A percentile compares a stretch with the other conserved stretches of the same genome.
phyloP scores from a whole-genome alignment of 345 rosid genomes.

The Rhizophora apiculata region DNA sequence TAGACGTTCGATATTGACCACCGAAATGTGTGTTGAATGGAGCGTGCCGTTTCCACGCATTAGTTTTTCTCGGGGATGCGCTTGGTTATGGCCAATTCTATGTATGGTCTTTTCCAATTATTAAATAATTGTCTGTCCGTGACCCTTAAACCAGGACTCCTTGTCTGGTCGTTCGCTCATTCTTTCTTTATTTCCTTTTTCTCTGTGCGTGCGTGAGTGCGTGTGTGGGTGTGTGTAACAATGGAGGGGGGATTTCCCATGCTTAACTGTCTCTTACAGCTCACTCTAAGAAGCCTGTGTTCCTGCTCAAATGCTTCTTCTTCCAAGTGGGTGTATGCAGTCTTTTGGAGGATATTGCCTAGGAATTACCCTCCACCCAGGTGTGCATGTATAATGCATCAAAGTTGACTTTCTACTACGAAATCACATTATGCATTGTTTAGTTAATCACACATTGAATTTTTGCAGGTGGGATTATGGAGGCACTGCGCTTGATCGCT shows the following conservation, averaged over 20 bases:
- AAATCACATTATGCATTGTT: no score
- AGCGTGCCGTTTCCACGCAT: conserved; percentile 20
- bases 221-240: conserved; percentile 3
- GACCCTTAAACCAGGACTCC: conserved; percentile 16
- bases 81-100: conserved; percentile 11
- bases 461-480: conserved; percentile 73
- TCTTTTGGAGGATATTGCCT: conserved; percentile 77
- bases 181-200: conserved; percentile 8
- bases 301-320: conserved; percentile 46
- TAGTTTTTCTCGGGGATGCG: conserved; percentile 11
- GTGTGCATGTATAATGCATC: conserved; percentile 29
- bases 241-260: conserved; percentile 68
- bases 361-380: conserved; percentile 77
- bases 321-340: conserved; percentile 74
- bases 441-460: conserved; percentile 13
- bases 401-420: not conserved
- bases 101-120: conserved; percentile 10
- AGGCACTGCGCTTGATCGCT: conserved; percentile 55
- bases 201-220: not conserved
- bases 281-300: conserved; percentile 52
- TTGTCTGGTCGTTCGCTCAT: conserved; percentile 15
- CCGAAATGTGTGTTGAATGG: conserved; percentile 6
- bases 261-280: conserved; percentile 64
- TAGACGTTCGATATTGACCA: not conserved
- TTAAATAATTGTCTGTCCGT: conserved; percentile 5